Evolutionary conservation across 768 basidiomycete genomes (phyloP).

Genomic region (Chalciporus sphaerocephalus): DNA sequence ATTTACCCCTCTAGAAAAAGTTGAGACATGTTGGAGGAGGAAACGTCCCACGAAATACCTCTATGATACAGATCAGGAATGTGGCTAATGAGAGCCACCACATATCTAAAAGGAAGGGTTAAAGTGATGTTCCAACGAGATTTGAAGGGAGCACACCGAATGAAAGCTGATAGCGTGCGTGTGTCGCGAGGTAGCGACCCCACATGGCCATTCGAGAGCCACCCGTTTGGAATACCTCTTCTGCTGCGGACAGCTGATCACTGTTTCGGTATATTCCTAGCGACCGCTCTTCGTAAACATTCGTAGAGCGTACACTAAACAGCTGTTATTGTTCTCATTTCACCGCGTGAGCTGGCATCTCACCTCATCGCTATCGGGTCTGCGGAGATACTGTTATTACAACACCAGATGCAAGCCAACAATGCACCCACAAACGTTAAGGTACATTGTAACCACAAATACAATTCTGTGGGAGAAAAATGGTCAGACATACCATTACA

Average conservation of each 20-base stretch:
- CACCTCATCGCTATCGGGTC: constrained; percentile 82
- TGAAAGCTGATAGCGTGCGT: constrained; percentile 83
- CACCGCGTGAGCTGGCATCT: constrained; percentile 2
- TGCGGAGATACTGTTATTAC: constrained; percentile 22
- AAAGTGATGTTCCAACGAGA: not conserved
- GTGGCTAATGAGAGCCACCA: constrained; percentile 90
- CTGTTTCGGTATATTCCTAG: constrained; percentile 69
- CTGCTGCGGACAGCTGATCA: constrained; percentile 46
- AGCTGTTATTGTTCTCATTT: not conserved
- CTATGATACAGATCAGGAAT: constrained; percentile 89
- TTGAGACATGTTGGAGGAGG: not conserved
- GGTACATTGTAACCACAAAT: constrained; percentile 93
- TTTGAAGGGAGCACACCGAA: constrained; percentile 55
- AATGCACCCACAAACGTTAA: constrained; percentile 64
- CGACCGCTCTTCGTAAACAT: constrained; percentile 91
- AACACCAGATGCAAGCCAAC: not conserved
- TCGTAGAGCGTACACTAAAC: constrained; percentile 79
- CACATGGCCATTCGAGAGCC: constrained; percentile 59
- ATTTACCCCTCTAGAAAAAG: constrained; percentile 46
- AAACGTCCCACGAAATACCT: constrained; percentile 45
- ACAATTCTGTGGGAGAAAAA: constrained; percentile 51
- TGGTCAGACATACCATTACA: not conserved
- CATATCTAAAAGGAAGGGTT: constrained; percentile 61
- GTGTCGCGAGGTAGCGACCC: constrained; percentile 76
- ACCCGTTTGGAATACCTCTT: constrained; percentile 37